A percentile compares a stretch with the other conserved stretches of the same genome.
Evolutionary conservation across 1,284 basidiomycete species (phyloP).

Genomic region (Boletellus deceptivus): DNA sequence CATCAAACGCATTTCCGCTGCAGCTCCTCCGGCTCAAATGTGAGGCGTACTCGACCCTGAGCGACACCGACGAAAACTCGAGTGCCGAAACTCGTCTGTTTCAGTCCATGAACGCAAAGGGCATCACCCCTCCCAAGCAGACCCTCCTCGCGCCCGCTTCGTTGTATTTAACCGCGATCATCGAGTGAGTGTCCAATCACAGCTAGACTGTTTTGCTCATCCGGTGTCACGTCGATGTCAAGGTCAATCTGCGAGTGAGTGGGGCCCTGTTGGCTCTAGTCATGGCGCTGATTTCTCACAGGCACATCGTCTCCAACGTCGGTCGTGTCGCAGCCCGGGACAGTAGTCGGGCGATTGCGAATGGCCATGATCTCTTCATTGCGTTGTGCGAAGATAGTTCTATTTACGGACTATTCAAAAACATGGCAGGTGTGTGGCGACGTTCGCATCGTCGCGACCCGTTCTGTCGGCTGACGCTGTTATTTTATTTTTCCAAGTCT

Average conservation of each 20-base stretch:
- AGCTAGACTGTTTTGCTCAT: conserved; percentile 22
- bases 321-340: conserved; percentile 82
- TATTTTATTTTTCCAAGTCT: conserved; percentile 46
- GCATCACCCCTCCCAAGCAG: conserved; percentile 48
- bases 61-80: conserved; percentile 75
- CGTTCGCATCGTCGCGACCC: neutral
- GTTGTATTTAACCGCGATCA: conserved; percentile 86
- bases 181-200: conserved; percentile 66
- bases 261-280: neutral
- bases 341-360: conserved; percentile 74
- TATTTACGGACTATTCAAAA: conserved; percentile 80
- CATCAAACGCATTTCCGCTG: conserved; percentile 3
- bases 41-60: conserved; percentile 80
- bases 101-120: conserved; percentile 50
- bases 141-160: conserved; percentile 77
- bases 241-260: conserved; percentile 85
- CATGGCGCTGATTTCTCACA: conserved; percentile 32
- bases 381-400: conserved; percentile 86
- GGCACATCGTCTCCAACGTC: conserved; percentile 81
- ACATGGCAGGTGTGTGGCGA: conserved; percentile 70
- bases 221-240: conserved; percentile 19
- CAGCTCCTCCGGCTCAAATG: conserved; percentile 80
- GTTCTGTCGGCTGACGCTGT: conserved; percentile 15
- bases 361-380: conserved; percentile 76
- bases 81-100: conserved; percentile 59